These are phyloP conservation scores for Suhomyces prunicola DNA, from an alignment of 805 yeast genomes.

Conservation along the genomic window DNA sequence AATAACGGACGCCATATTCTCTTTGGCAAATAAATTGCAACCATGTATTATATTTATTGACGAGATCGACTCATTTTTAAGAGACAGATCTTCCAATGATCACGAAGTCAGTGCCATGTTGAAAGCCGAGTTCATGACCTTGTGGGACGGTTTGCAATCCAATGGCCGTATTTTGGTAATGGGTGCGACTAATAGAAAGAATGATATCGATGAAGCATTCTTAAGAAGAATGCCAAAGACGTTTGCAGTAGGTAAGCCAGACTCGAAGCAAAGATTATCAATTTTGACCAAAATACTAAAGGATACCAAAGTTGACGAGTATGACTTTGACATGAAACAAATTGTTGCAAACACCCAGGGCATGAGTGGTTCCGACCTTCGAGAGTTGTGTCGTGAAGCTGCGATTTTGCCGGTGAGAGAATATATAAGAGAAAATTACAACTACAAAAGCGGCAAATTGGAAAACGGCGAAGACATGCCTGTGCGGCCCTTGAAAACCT, in stretches of 20 bases:
- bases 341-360: conserved; percentile 65
- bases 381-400: conserved; percentile 90
- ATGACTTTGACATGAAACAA: conserved; percentile 54
- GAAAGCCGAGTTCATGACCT: conserved; percentile 95
- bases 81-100: conserved; percentile 80
- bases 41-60: conserved; percentile 96
- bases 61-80: conserved; percentile 90
- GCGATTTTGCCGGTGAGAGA: conserved; percentile 88
- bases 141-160: conserved; percentile 89
- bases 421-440: conserved; percentile 61
- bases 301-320: conserved; percentile 57
- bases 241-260: conserved; percentile 76
- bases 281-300: conserved; percentile 68
- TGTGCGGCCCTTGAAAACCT: conserved; percentile 61
- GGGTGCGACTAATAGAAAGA: conserved; percentile 93
- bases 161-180: conserved; percentile 80
- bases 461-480: conserved; percentile 27
- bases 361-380: conserved; percentile 84
- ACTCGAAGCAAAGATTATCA: conserved; percentile 58
- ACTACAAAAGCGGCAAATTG: conserved; percentile 37
- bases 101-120: conserved; percentile 94
- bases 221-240: conserved; percentile 90
- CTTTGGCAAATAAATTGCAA: conserved; percentile 82
- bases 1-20: conserved; percentile 87
- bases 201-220: conserved; percentile 89